Base-by-base conservation (phyloP, 495 filamentous ascomycete species). In the Daldinia concentrica region DNA sequence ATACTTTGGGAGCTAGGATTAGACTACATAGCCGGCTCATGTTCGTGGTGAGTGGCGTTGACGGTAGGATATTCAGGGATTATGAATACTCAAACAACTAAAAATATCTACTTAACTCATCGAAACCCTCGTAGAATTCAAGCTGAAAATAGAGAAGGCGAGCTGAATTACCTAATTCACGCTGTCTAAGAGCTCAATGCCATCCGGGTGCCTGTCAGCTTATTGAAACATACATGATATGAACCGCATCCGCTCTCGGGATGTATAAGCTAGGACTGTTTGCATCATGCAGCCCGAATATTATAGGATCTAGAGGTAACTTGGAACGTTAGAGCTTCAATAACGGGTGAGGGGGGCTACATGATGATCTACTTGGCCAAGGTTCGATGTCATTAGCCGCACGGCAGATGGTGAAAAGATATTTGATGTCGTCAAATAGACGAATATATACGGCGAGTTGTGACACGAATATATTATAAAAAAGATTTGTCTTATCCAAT, bases 381-480 rank as follows among this genome's bases (percentile, higher is more conserved):
- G 19, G 27, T 12, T 52, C 14, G 15, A 29, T 50, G 26, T 43
- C 56, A 34, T 67, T 55, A 62, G 37, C 58, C 26, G 57, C 29
- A 61, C 58, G 64, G 50, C 29, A 63, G 51, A 58, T 62, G 58
- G 17, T 19, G 41, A 52, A 17, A 64, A 22, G 14, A 59, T 51
- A 30, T 58, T 6, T 52, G 12, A 41, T 69, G 43, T 61, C 51
- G 51, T 64, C 62, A 57, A 64, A 17, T 1, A 27, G 19, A 19
- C 34, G 6, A 43, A 14, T 17, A 5, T 45, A 11, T 48, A 17
- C 1, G 19, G 19, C n/a, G 17, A 57, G 64, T 17, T 57, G 69
- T 71, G 54, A 67, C 68, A 71, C 51, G 26, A 52, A 36, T 11
- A 30, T 66, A 66, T 71, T 66, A 70, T 55, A 62, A 60, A 54